Conservation (phyloP, 2,329 filamentous ascomycete species). For the Neonectria hederae region DNA sequence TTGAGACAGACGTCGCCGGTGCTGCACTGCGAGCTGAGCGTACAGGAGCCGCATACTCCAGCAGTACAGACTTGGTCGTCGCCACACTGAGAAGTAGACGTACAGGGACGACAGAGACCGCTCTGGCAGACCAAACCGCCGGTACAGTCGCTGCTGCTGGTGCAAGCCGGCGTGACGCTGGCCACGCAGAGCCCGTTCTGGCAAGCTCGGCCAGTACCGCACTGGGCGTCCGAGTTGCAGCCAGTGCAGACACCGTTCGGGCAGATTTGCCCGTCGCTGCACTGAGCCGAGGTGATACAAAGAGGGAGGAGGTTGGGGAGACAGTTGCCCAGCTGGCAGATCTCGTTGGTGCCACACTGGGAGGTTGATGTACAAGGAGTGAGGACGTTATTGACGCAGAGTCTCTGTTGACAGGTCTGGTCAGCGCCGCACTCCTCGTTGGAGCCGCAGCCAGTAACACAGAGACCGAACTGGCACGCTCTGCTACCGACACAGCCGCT, state of each 20-base stretch:
- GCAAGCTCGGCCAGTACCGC: constrained; percentile 10
- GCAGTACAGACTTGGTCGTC: constrained; percentile 8
- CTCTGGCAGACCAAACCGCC: constrained; percentile 7
- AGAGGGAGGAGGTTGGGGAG: constrained; percentile 14
- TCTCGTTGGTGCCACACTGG: constrained; percentile 3
- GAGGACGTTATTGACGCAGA: constrained; percentile 1
- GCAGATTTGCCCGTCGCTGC: constrained; percentile 16
- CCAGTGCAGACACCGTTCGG: constrained; percentile 7
- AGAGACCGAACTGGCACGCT: constrained; percentile 18
- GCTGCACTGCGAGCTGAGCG: constrained; percentile 7
- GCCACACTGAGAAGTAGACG: constrained; percentile 3
- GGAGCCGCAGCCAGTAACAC: background rate
- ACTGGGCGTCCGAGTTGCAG: constrained; percentile 9
- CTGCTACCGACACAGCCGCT: background rate
- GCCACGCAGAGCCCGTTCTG: constrained; percentile 12
- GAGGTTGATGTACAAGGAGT: constrained; percentile 1
- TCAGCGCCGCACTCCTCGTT: background rate
- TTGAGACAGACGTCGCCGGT: constrained; percentile 9
- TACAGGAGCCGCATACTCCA: constrained; percentile 5
- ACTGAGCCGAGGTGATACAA: constrained; percentile 11
- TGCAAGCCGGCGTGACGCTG: constrained; percentile 16
- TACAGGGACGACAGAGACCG: constrained; percentile 17
- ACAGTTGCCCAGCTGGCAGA: constrained; percentile 15
- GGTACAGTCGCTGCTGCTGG: background rate
- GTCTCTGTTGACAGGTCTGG: constrained; percentile 1